These are phyloP conservation scores for Trichophyton schoenleinii DNA, from an alignment of 2,329 filamentous ascomycete genomes.

Conservation along the genomic window DNA sequence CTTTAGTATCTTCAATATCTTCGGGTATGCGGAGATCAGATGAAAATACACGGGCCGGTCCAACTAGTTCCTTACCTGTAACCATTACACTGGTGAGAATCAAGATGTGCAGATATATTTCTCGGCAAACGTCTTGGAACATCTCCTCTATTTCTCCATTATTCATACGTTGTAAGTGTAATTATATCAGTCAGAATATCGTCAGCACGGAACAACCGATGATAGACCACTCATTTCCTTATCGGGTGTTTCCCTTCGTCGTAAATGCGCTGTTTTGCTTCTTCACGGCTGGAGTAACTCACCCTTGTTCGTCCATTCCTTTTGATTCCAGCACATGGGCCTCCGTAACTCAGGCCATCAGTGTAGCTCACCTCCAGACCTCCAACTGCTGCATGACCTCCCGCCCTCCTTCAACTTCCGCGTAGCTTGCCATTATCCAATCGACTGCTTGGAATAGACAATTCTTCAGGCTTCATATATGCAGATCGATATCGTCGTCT, in stretches of 20 bases:
- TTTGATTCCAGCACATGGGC: not conserved
- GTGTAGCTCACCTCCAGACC: not conserved
- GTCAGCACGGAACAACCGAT: not conserved
- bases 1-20: not conserved
- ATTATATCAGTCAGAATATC: not conserved
- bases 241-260: not conserved
- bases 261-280: not conserved
- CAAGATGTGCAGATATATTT: not conserved
- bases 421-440: not conserved
- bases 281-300: not conserved
- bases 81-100: not conserved
- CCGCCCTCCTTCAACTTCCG: not conserved
- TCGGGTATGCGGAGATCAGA: not conserved
- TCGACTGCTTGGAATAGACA: not conserved
- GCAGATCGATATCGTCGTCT: not conserved
- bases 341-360: not conserved
- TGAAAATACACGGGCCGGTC: not conserved
- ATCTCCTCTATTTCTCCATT: not conserved
- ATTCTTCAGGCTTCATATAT: not conserved
- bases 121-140: not conserved
- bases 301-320: not conserved
- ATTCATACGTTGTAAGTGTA: not conserved
- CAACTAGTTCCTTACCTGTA: constrained; percentile 1
- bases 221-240: not conserved
- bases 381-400: not conserved